These are phyloP conservation scores for Zarea fungicola DNA, from an alignment of 2,329 filamentous ascomycete species.

Conservation along the genomic window DNA sequence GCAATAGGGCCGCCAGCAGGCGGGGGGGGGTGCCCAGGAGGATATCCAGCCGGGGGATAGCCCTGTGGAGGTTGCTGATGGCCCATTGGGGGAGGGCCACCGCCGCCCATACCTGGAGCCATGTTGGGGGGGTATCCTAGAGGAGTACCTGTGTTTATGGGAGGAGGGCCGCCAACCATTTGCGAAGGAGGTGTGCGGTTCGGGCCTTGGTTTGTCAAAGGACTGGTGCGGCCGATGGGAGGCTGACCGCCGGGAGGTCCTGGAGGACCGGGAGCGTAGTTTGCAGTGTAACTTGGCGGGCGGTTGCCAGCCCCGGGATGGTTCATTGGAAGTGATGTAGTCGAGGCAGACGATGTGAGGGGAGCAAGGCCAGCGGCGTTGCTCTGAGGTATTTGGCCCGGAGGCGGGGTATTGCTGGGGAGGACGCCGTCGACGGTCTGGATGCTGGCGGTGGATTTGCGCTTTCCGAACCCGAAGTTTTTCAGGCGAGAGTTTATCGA, in stretches of 20 bases:
- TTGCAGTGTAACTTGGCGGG: conserved; percentile 59
- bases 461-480: conserved; percentile 76
- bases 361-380: conserved; percentile 26
- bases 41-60: conserved; percentile 44
- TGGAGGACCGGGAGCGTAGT: conserved; percentile 44
- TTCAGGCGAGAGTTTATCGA: conserved; percentile 76
- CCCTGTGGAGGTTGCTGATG: conserved; percentile 38
- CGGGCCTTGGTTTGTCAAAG: conserved; percentile 39
- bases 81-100: conserved; percentile 34
- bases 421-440: conserved; percentile 41
- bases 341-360: conserved; percentile 38
- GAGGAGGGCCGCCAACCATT: conserved; percentile 59
- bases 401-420: conserved; percentile 30
- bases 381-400: conserved; percentile 46
- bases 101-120: conserved; percentile 35
- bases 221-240: conserved; percentile 48
- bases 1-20: conserved; percentile 32
- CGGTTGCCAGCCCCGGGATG: conserved; percentile 54
- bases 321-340: conserved; percentile 54
- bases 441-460: conserved; percentile 63
- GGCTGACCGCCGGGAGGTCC: conserved; percentile 6
- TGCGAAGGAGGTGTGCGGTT: conserved; percentile 53
- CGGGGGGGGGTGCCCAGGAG: conserved; percentile 37
- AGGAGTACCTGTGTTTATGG: conserved; percentile 61
- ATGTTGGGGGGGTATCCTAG: conserved; percentile 57